Evolutionary conservation across 2,329 filamentous ascomycete species (phyloP).

Genomic region (Pestalotiopsis sp.): DNA sequence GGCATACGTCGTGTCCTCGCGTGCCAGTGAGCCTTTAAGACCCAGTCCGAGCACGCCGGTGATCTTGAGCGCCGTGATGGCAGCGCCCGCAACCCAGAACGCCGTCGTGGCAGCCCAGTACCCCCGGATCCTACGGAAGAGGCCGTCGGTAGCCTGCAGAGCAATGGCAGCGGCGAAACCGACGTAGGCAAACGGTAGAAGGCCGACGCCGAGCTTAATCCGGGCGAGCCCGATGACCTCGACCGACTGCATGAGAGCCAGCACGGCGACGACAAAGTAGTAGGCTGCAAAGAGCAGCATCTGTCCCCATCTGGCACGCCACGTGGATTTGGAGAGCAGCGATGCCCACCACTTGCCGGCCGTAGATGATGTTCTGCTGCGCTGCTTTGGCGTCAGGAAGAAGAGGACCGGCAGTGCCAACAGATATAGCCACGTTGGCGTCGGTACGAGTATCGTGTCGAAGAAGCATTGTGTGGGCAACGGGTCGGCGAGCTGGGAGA

Average conservation of each 20-base stretch:
- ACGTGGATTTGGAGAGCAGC: background rate
- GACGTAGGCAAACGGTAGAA: slow-evolving; percentile 18
- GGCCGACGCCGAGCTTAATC: slow-evolving; percentile 12
- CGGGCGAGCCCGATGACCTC: slow-evolving; percentile 24
- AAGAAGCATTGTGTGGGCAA: slow-evolving; percentile 31
- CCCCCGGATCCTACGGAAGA: slow-evolving; percentile 18
- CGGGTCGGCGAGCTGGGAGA: slow-evolving; percentile 13
- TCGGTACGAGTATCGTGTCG: slow-evolving; percentile 25
- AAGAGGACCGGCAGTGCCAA: slow-evolving; percentile 18
- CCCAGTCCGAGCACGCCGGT: slow-evolving; percentile 17
- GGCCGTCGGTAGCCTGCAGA: slow-evolving; percentile 22
- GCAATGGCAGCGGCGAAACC: slow-evolving; percentile 20
- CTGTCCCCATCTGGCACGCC: slow-evolving; percentile 18
- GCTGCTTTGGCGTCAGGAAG: slow-evolving; percentile 18
- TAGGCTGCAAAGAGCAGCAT: slow-evolving; percentile 21
- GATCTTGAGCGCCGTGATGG: slow-evolving; percentile 26
- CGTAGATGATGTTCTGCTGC: slow-evolving; percentile 1
- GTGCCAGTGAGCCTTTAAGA: slow-evolving; percentile 14
- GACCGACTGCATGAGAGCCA: slow-evolving; percentile 26
- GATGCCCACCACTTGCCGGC: slow-evolving; percentile 5
- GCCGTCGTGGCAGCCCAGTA: slow-evolving; percentile 24
- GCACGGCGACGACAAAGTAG: slow-evolving; percentile 25
- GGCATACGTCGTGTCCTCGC: slow-evolving; percentile 21
- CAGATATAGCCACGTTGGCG: slow-evolving; percentile 26
- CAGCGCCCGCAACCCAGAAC: slow-evolving; percentile 25